These are phyloP conservation scores for Pyrus communis DNA, from an alignment of 306 rosid species.

Conservation along the genomic window DNA sequence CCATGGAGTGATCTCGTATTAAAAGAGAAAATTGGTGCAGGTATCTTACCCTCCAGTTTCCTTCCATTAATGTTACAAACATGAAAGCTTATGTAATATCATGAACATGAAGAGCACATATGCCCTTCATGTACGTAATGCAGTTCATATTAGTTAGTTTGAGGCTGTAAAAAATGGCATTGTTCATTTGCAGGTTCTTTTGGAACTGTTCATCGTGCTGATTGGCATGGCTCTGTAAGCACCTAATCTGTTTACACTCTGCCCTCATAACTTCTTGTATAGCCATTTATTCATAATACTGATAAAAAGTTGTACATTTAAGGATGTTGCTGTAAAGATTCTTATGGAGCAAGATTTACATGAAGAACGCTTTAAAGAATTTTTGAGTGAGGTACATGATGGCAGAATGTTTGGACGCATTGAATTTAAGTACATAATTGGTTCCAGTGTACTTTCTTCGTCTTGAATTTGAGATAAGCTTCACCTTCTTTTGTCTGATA, in stretches of 20 bases:
- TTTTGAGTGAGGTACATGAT: slow-evolving; percentile 75
- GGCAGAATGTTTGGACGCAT: slow-evolving; percentile 5
- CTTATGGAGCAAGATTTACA: slow-evolving; percentile 95
- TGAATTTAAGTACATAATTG: neutral
- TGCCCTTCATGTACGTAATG: slow-evolving; percentile 16
- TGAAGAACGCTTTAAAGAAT: slow-evolving; percentile 83
- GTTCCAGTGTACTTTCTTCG: neutral
- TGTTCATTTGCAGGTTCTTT: slow-evolving; percentile 79
- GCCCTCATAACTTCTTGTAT: neutral
- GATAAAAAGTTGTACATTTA: slow-evolving; percentile 8
- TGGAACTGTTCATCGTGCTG: slow-evolving; percentile 98
- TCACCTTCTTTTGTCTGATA: slow-evolving; percentile 30
- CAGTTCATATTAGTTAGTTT: slow-evolving; percentile 3
- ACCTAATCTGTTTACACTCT: slow-evolving; percentile 1
- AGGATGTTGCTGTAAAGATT: slow-evolving; percentile 99
- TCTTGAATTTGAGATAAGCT: slow-evolving; percentile 21
- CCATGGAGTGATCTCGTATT: slow-evolving; percentile 77
- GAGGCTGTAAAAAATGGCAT: slow-evolving; percentile 10
- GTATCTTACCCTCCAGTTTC: slow-evolving; percentile 25
- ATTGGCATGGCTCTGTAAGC: slow-evolving; percentile 98
- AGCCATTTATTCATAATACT: neutral
- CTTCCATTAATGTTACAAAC: neutral
- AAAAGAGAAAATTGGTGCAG: slow-evolving; percentile 94
- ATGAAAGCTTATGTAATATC: slow-evolving; percentile 15
- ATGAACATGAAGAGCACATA: neutral